Conservation (phyloP, 2,329 filamentous ascomycete genomes). For the Penicillium fuscoglaucum region DNA sequence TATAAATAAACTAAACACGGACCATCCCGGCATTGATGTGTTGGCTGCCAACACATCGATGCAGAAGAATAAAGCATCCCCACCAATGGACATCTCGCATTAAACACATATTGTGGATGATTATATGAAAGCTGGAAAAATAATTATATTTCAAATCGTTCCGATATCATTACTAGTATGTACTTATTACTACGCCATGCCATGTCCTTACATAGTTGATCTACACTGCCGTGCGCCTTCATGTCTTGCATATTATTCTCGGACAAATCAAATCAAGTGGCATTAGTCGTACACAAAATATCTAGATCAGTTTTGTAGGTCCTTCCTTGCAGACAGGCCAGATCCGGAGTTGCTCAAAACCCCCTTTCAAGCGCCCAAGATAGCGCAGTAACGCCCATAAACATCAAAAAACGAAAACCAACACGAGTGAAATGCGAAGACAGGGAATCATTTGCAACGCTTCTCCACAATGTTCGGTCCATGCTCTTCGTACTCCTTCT, state of each 20-base stretch:
- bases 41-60: constrained; percentile 19
- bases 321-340: constrained; percentile 12
- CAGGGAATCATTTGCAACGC: constrained; percentile 71
- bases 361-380: constrained; percentile 9
- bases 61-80: background rate
- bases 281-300: constrained; percentile 17
- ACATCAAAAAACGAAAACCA: constrained; percentile 2
- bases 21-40: constrained; percentile 24
- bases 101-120: background rate
- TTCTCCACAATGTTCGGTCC: constrained; percentile 89
- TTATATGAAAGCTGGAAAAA: background rate
- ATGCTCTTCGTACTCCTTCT: constrained; percentile 97
- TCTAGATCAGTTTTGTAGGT: constrained; percentile 14
- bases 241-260: background rate
- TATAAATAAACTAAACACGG: constrained; percentile 29
- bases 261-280: constrained; percentile 8
- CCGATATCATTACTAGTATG: background rate
- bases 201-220: background rate
- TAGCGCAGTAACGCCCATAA: constrained; percentile 14
- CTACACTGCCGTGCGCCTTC: background rate
- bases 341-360: constrained; percentile 12
- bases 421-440: background rate
- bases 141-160: background rate
- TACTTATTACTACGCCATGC: background rate
- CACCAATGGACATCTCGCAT: background rate